phyloP scores from a whole-genome alignment of 352 stramenopile species.

The Halophytophthora batemanensis region DNA sequence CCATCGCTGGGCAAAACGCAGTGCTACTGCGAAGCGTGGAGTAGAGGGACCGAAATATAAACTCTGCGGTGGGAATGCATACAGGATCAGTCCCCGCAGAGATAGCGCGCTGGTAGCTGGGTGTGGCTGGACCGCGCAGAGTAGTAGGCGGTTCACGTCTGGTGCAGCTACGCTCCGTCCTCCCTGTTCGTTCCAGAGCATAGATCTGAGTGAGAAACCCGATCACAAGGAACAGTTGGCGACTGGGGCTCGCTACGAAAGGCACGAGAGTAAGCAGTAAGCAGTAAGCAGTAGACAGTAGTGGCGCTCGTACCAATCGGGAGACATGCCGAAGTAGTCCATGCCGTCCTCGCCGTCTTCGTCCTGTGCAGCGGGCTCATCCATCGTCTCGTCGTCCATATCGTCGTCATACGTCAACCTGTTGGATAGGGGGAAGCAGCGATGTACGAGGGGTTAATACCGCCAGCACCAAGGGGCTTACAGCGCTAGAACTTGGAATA shows the following conservation, averaged over 20 bases:
- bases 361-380: constrained; percentile 58
- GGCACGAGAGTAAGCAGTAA: too few species aligned
- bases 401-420: constrained; percentile 62
- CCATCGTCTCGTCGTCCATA: constrained; percentile 82
- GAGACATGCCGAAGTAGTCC: constrained; percentile 86
- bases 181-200: constrained; percentile 29
- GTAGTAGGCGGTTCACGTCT: constrained; percentile 3
- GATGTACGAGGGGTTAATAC: constrained; percentile 3
- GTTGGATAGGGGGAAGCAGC: too few species aligned
- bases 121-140: not conserved
- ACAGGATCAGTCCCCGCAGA: constrained; percentile 18
- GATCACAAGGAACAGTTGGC: too few species aligned
- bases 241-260: too few species aligned
- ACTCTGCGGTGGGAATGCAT: not conserved
- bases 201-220: too few species aligned
- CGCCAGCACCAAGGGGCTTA: not conserved
- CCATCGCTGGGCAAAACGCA: constrained; percentile 9
- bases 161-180: constrained; percentile 45
- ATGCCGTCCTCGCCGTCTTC: constrained; percentile 77
- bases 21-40: constrained; percentile 16
- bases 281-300: too few species aligned
- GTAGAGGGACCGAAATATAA: constrained; percentile 5
- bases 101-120: constrained; percentile 19
- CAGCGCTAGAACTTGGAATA: not conserved
- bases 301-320: constrained; percentile 58